Base-by-base conservation (phyloP, 768 basidiomycete genomes). In the Leccinum subgranulosum region DNA sequence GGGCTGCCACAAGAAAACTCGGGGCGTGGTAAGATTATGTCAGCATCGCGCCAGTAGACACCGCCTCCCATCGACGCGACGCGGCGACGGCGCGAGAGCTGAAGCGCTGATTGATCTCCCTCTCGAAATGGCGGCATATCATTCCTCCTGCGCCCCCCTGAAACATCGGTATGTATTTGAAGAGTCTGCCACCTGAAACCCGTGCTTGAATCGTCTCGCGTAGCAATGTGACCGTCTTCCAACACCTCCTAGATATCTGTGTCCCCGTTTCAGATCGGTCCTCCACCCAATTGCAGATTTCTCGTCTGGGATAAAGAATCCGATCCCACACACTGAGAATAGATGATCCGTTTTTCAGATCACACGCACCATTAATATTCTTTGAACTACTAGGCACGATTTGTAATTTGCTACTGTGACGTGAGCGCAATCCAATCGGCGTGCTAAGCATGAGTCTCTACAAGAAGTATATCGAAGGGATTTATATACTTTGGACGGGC, bases 1-100 rank as follows among this genome's bases (percentile, higher is more conserved):
- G 57, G 39, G 60, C 56, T 43, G 55, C 67, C 61, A 58, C 66
- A 55, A 61, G 55, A 72, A 74, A 72, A 73, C 59, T 69, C 65
- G 53, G 49, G 49, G 68, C 66, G 71, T 69, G 72, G 64, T 63
- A 74, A 65, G 31, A 58, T 72, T 72, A 74, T 53, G 60, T 72
- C 71, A 72, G 70, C 68, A 57, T 23, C 48, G 43, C 33, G 34
- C 54, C n/a, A 5, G 23, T 17, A 17, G 17, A 19, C 46, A 57
- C 56, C 27, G 55, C 34, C 33, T 55, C 34, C 6, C 9, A n/a
- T 21, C 19, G 41, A 43, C 41, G 41, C 41, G 41, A 43, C 41
- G 41, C 41, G 41, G 41, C 41, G 41, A 43, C 41, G 41, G 19
- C 19, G 19, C 19, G 19, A 34, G 14, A 15, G 14, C 15, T 14